Evolutionary conservation across 345 rosid genomes (phyloP).

Genomic region (Orychophragmus violaceus): DNA sequence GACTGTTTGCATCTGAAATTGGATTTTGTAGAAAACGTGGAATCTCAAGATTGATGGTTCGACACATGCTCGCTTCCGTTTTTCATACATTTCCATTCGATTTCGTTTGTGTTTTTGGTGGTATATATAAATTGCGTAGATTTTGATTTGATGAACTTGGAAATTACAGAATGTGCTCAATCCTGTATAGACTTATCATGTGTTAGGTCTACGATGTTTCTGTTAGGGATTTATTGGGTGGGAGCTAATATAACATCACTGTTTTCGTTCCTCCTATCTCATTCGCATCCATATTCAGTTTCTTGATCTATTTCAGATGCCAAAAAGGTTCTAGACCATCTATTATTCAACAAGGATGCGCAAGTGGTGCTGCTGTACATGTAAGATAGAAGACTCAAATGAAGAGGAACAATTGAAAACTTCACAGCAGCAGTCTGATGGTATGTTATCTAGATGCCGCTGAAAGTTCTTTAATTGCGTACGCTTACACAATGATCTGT

Average conservation of each 20-base stretch:
- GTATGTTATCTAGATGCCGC: constrained; percentile 35
- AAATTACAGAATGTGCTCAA: too few relatives aligned
- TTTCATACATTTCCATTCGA: too few relatives aligned
- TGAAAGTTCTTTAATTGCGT: not conserved
- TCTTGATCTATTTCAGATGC: constrained; percentile 8
- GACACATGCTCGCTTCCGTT: too few relatives aligned
- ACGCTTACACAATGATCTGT: too few relatives aligned
- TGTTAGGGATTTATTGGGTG: too few relatives aligned
- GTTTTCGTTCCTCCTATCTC: not conserved
- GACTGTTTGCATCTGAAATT: not conserved
- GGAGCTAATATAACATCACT: too few relatives aligned
- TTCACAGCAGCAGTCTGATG: constrained; percentile 56
- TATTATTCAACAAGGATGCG: constrained; percentile 59
- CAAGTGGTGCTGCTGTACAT: constrained; percentile 83
- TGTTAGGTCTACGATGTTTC: too few relatives aligned
- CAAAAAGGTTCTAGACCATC: constrained; percentile 31
- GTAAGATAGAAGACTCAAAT: constrained; percentile 70
- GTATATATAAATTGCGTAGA: too few relatives aligned
- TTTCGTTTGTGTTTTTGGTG: too few relatives aligned
- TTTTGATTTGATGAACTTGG: not conserved
- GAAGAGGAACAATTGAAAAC: constrained; percentile 55
- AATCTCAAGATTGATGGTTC: not conserved
- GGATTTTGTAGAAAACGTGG: constrained; percentile 6
- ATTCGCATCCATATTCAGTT: not conserved
- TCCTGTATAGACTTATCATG: too few relatives aligned